A percentile compares a stretch with the other conserved stretches of the same genome.
These are phyloP conservation scores for Myxozyma nipponensis DNA, from an alignment of 805 yeast species.

Conservation along the genomic window DNA sequence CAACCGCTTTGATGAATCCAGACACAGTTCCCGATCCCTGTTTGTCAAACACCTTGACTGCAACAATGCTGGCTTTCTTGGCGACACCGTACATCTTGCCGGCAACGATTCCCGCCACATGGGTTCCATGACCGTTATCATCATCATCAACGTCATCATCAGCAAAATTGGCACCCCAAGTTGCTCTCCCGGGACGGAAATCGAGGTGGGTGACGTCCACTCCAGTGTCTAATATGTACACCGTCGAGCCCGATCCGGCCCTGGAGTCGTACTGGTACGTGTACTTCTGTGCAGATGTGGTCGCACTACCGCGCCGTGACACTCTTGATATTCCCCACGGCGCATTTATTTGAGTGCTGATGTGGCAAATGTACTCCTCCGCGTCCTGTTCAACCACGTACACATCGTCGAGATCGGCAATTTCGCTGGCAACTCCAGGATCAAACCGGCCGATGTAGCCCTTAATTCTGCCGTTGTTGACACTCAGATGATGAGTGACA, in stretches of 20 bases:
- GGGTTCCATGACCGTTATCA: constrained; percentile 93
- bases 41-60: constrained; percentile 73
- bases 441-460: constrained; percentile 3
- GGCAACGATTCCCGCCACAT: constrained; percentile 91
- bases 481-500: neutral
- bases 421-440: neutral
- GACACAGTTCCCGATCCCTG: constrained; percentile 82
- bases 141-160: constrained; percentile 64
- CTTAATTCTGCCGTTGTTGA: neutral
- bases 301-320: neutral
- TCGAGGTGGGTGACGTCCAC: constrained; percentile 69
- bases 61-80: constrained; percentile 71
- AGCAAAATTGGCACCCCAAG: constrained; percentile 83
- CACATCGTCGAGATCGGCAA: neutral
- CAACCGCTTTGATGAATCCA: constrained; percentile 81
- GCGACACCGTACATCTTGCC: constrained; percentile 78
- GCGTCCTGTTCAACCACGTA: neutral
- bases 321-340: constrained; percentile 11
- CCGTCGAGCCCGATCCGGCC: constrained; percentile 27
- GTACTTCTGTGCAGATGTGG: constrained; percentile 1
- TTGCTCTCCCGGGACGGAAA: constrained; percentile 71
- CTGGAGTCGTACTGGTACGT: constrained; percentile 7
- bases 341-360: constrained; percentile 3
- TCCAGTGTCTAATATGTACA: constrained; percentile 90
- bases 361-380: neutral